A percentile compares a stretch with the other conserved stretches of the same genome.
phyloP scores from a whole-genome alignment of 148 eudicot species.

The Beta vulgaris region DNA sequence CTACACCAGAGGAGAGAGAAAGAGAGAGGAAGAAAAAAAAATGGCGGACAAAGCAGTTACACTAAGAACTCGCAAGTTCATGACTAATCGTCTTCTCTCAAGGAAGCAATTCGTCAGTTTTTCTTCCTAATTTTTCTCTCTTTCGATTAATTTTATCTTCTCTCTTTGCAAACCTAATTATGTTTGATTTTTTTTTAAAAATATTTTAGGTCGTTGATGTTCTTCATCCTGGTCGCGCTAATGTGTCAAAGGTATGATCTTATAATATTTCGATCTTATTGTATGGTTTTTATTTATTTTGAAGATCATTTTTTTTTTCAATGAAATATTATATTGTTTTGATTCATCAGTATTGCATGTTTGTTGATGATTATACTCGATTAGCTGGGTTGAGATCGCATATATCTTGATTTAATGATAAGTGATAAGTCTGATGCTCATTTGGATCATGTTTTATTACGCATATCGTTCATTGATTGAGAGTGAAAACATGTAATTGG shows the following conservation, averaged over 20 bases:
- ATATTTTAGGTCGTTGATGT: conserved; percentile 65
- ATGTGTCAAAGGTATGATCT: conserved; percentile 67
- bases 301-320: neutral
- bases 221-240: conserved; percentile 81
- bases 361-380: neutral
- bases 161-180: neutral
- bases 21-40: conserved; percentile 3
- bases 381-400: neutral
- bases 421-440: too few relatives aligned
- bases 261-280: neutral
- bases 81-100: conserved; percentile 45
- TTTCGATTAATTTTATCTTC: neutral
- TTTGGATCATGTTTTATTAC: neutral
- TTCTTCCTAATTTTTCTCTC: neutral
- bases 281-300: neutral
- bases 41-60: conserved; percentile 45
- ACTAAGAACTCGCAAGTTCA: conserved; percentile 41
- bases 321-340: neutral
- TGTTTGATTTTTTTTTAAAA: neutral
- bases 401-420: neutral
- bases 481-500: neutral
- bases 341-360: too few relatives aligned
- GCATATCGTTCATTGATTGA: too few relatives aligned
- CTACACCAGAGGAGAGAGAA: neutral
- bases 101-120: conserved; percentile 58